Percentiles rank a stretch among this genome's conserved stretches.
Conservation (phyloP, 2,329 filamentous ascomycete genomes). For the Phialocephala sp. region DNA sequence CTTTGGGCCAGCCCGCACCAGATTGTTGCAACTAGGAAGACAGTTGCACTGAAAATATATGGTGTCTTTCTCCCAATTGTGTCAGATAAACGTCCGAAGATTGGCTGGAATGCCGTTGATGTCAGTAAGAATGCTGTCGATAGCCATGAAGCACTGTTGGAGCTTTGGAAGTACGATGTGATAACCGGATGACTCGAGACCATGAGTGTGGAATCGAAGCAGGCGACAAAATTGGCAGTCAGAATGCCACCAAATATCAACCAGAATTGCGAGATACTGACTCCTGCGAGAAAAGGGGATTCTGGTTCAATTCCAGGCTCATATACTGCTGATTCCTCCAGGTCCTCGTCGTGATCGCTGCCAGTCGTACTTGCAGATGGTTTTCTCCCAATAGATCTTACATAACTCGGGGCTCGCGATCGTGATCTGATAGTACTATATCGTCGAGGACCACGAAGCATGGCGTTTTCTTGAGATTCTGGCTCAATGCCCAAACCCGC, state of each 20-base stretch:
- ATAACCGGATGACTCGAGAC: constrained; percentile 82
- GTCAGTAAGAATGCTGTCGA: constrained; percentile 81
- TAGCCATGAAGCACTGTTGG: constrained; percentile 82
- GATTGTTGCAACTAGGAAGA: constrained; percentile 68
- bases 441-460: constrained; percentile 39
- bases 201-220: constrained; percentile 82
- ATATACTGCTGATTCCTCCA: constrained; percentile 14
- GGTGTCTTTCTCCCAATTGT: constrained; percentile 71
- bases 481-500: constrained; percentile 39
- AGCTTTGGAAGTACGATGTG: constrained; percentile 78
- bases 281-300: constrained; percentile 48
- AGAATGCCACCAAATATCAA: constrained; percentile 65
- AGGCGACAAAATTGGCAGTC: constrained; percentile 61
- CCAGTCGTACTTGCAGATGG: constrained; percentile 31
- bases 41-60: constrained; percentile 65
- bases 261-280: constrained; percentile 59
- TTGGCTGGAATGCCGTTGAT: constrained; percentile 75
- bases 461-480: constrained; percentile 40
- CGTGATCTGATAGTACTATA: constrained; percentile 29
- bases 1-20: constrained; percentile 72
- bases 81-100: constrained; percentile 77
- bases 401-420: constrained; percentile 30
- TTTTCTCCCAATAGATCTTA: constrained; percentile 30
- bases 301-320: constrained; percentile 29
- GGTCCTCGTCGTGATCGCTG: constrained; percentile 28